Conservation (phyloP, 139 green algal species). For the Tetraselmis chui region DNA sequence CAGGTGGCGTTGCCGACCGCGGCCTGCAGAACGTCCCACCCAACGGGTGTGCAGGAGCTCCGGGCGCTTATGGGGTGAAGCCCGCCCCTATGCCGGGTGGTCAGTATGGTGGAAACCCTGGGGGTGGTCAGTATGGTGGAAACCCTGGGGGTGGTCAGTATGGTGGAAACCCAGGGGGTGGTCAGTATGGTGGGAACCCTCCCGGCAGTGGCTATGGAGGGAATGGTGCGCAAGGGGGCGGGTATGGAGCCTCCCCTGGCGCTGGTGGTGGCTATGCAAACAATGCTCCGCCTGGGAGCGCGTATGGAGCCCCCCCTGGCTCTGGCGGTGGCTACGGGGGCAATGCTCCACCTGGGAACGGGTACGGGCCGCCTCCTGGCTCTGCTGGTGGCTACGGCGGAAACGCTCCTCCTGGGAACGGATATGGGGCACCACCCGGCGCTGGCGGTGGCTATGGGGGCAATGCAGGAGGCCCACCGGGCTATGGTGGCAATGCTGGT, state of each 20-base stretch:
- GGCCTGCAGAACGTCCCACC: background rate
- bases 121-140: too few relatives aligned
- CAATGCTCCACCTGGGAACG: background rate
- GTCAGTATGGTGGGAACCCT: background rate
- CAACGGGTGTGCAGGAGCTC: background rate
- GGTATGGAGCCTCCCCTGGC: constrained; percentile 17
- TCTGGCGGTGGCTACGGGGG: constrained; percentile 3
- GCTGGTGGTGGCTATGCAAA: background rate
- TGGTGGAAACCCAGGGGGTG: background rate
- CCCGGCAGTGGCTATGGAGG: constrained; percentile 13
- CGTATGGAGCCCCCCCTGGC: too few relatives aligned
- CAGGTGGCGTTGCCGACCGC: background rate
- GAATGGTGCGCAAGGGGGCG: constrained; percentile 4
- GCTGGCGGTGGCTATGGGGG: constrained; percentile 8
- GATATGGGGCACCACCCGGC: constrained; percentile 1
- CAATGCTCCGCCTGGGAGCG: too few relatives aligned
- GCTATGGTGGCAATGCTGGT: constrained; percentile 9
- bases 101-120: too few relatives aligned
- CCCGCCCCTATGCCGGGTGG: constrained; percentile 8
- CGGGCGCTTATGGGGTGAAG: background rate
- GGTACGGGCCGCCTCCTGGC: constrained; percentile 12
- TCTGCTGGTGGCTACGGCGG: background rate
- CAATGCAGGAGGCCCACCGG: constrained; percentile 7
- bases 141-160: background rate
- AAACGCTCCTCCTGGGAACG: background rate